Percentiles rank a stretch among this genome's conserved stretches.
phyloP scores from a whole-genome alignment of 2,329 filamentous ascomycete genomes.

The Trichoderma guizhouense region DNA sequence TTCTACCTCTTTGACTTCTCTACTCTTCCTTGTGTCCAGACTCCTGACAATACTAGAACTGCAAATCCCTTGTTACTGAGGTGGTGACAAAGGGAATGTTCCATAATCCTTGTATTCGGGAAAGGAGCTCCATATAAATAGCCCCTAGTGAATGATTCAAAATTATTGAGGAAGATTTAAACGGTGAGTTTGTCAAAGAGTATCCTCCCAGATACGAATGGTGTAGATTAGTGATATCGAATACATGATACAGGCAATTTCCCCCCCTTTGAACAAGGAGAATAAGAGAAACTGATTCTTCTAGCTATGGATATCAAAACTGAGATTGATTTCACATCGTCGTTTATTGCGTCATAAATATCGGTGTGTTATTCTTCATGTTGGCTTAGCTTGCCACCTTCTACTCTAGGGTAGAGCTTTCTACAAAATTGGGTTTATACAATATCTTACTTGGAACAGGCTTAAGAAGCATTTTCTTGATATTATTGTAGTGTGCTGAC shows the following conservation, averaged over 20 bases:
- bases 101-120: background rate
- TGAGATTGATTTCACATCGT: background rate
- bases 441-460: background rate
- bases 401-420: fast-evolving
- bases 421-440: background rate
- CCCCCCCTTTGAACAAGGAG: background rate
- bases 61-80: fast-evolving
- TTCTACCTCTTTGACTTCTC: too few species aligned
- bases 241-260: fast-evolving
- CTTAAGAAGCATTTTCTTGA: background rate
- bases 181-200: background rate
- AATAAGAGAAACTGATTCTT: background rate
- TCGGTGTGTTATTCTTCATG: background rate
- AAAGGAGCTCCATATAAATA: background rate
- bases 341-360: background rate
- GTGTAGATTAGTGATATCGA: background rate
- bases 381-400: background rate
- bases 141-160: background rate
- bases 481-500: background rate
- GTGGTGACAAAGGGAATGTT: too few species aligned
- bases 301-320: background rate
- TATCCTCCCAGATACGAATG: background rate
- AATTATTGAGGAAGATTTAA: background rate
- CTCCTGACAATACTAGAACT: too few species aligned
- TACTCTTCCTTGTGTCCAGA: too few species aligned